Conservation (phyloP, 192 early-diverging fungal species). For the Polychytrium aggregatum region DNA sequence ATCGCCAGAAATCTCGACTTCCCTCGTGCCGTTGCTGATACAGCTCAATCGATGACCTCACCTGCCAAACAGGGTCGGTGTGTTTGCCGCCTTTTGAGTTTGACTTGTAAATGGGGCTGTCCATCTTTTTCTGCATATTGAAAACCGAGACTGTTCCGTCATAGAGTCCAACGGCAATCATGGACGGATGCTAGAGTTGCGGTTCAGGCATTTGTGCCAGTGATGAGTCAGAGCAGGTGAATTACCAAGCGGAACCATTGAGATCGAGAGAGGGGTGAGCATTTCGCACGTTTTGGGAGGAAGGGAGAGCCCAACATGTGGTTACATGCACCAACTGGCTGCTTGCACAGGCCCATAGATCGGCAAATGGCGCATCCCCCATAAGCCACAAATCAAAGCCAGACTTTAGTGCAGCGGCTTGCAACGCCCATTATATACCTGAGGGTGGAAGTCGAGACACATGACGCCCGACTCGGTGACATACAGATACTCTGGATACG, state of each 20-base stretch:
- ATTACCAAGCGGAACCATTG: too few relatives aligned
- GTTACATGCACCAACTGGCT: too few relatives aligned
- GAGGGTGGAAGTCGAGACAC: conserved; percentile 46
- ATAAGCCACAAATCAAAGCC: not conserved
- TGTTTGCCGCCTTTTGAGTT: conserved; percentile 32
- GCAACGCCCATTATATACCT: conserved; percentile 19
- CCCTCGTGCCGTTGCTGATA: too few relatives aligned
- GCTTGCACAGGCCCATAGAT: too few relatives aligned
- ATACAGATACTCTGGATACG: conserved; percentile 47
- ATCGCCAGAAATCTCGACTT: too few relatives aligned
- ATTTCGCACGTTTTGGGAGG: too few relatives aligned
- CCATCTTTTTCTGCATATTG: conserved; percentile 42
- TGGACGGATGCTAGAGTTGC: conserved; percentile 47
- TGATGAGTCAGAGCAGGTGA: too few relatives aligned
- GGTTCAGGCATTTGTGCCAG: too few relatives aligned
- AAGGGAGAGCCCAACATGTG: too few relatives aligned
- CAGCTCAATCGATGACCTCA: conserved; percentile 1
- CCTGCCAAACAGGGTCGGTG: conserved; percentile 57
- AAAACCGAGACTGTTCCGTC: conserved; percentile 48
- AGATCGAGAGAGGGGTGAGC: too few relatives aligned
- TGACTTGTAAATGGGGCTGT: conserved; percentile 38
- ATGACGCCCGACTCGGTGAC: conserved; percentile 46
- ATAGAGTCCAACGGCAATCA: conserved; percentile 51
- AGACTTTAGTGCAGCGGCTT: too few relatives aligned
- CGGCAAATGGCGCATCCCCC: too few relatives aligned